These are phyloP conservation scores for Ophidiomyces ophidiicola DNA, from an alignment of 2,329 filamentous ascomycete species.

Conservation along the genomic window DNA sequence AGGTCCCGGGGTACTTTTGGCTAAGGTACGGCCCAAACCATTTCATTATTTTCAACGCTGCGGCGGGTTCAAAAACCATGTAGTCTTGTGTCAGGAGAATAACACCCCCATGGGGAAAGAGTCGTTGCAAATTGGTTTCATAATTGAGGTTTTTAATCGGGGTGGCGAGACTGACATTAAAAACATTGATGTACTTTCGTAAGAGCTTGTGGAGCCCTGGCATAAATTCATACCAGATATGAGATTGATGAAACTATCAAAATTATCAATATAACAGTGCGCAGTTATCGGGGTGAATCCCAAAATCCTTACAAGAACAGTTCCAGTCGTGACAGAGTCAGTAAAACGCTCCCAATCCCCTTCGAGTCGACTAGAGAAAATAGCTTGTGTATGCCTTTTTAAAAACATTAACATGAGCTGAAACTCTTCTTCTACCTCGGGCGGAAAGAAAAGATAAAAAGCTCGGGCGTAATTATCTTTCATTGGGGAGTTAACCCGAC, in stretches of 20 bases:
- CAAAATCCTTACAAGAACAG: slow-evolving; percentile 28
- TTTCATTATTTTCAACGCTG: slow-evolving; percentile 23
- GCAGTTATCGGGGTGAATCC: too few relatives aligned
- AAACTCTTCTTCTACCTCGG: slow-evolving; percentile 19
- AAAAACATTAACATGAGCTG: slow-evolving; percentile 20
- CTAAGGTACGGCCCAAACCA: slow-evolving; percentile 25
- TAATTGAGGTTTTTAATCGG: slow-evolving; percentile 20
- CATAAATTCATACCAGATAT: slow-evolving; percentile 22
- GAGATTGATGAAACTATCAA: slow-evolving; percentile 29
- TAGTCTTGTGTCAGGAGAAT: slow-evolving; percentile 34
- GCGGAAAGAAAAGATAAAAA: slow-evolving; percentile 29
- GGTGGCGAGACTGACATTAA: slow-evolving; percentile 23
- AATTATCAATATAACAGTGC: too few relatives aligned
- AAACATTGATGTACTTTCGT: slow-evolving; percentile 23
- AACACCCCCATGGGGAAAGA: slow-evolving; percentile 29
- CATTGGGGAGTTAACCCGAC: slow-evolving; percentile 15
- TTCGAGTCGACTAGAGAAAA: slow-evolving; percentile 22
- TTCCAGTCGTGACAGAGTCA: slow-evolving; percentile 19
- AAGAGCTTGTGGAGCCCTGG: slow-evolving; percentile 20
- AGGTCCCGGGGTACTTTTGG: slow-evolving; percentile 21
- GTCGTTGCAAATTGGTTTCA: slow-evolving; percentile 22
- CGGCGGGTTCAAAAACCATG: slow-evolving; percentile 23
- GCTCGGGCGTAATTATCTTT: slow-evolving; percentile 17
- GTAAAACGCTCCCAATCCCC: slow-evolving; percentile 29
- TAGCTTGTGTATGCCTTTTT: slow-evolving; percentile 19